Percentiles rank a stretch among this genome's conserved stretches.
Conservation (phyloP, 2,329 filamentous ascomycete species). For the Verticillium albo-atrum region DNA sequence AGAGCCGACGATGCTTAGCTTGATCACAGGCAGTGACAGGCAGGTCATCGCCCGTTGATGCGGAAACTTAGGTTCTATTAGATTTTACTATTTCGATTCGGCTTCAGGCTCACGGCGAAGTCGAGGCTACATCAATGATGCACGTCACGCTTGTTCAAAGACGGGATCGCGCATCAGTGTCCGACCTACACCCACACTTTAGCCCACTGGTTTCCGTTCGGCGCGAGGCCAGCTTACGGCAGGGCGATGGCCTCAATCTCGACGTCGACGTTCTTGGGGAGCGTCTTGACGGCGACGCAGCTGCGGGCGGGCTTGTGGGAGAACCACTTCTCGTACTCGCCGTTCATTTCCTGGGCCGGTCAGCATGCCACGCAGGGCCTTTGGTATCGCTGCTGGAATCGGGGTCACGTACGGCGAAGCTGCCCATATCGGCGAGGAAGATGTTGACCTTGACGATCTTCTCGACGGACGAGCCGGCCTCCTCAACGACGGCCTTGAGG, state of each 20-base stretch:
- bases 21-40: background rate
- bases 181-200: background rate
- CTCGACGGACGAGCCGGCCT: conserved; percentile 71
- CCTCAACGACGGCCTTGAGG: conserved; percentile 76
- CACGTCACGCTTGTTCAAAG: background rate
- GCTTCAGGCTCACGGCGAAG: background rate
- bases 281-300: conserved; percentile 84
- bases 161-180: background rate
- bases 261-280: conserved; percentile 80
- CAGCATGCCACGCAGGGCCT: background rate
- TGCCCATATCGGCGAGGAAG: conserved; percentile 86
- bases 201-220: background rate
- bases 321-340: conserved; percentile 80
- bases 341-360: conserved; percentile 66
- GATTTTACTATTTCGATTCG: background rate
- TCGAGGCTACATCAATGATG: background rate
- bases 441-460: conserved; percentile 89
- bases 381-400: background rate
- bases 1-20: no score
- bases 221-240: conserved; percentile 34
- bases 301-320: conserved; percentile 79
- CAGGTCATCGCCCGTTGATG: background rate
- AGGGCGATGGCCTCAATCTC: conserved; percentile 89
- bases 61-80: background rate
- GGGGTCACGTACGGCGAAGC: conserved; percentile 59